phyloP scores from a whole-genome alignment of 257 asterid genomes.

The Agastache rugosa region DNA sequence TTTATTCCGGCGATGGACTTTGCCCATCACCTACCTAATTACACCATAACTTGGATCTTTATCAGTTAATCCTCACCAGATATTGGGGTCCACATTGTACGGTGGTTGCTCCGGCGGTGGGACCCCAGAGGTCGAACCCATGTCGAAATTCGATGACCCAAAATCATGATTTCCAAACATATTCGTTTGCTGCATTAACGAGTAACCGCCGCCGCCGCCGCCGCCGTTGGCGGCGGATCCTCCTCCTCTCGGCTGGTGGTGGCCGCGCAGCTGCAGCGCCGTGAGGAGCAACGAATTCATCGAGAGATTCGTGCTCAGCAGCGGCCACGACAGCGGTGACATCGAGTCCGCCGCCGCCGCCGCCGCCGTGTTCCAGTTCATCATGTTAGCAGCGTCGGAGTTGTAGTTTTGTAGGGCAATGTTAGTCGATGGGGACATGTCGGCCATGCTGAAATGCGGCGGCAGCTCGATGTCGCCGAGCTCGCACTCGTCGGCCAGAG shows the following conservation, averaged over 20 bases:
- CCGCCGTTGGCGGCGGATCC: no score
- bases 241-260: no score
- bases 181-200: constrained; percentile 38
- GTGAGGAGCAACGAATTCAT: constrained; percentile 70
- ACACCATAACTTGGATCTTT: neutral
- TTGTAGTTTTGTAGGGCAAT: constrained; percentile 44
- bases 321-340: constrained; percentile 56
- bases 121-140: constrained; percentile 53
- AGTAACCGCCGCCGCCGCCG: constrained; percentile 33
- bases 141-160: constrained; percentile 24
- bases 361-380: constrained; percentile 47
- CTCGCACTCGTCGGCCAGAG: constrained; percentile 49
- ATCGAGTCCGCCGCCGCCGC: constrained; percentile 30
- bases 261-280: constrained; percentile 68
- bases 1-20: constrained; percentile 37
- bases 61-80: constrained; percentile 48
- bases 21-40: constrained; percentile 34
- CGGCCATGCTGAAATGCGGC: constrained; percentile 35
- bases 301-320: constrained; percentile 46
- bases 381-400: constrained; percentile 26
- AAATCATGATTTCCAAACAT: constrained; percentile 47
- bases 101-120: constrained; percentile 57
- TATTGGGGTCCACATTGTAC: constrained; percentile 63
- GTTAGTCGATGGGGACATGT: constrained; percentile 36
- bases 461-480: constrained; percentile 64